Conservation (phyloP, 2,329 filamentous ascomycete genomes). For the Penicillium sclerotiorum region DNA sequence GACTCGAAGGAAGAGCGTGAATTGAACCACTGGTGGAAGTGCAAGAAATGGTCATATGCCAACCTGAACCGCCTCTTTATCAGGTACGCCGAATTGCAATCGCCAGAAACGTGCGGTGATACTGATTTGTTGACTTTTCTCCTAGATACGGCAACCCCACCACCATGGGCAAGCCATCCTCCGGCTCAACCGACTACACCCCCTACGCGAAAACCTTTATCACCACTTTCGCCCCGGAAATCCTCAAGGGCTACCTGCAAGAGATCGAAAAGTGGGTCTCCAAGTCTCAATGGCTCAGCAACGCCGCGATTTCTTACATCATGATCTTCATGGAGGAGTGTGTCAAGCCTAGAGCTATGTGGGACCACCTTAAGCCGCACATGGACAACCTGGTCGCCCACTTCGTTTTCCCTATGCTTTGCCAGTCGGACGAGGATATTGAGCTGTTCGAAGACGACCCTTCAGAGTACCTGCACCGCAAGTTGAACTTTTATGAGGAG, state of each 20-base stretch:
- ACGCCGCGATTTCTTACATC: slow-evolving; percentile 89
- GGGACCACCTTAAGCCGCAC: slow-evolving; percentile 90
- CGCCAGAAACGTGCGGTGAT: not conserved
- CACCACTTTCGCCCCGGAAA: slow-evolving; percentile 88
- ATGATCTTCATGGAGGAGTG: slow-evolving; percentile 96
- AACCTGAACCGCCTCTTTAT: slow-evolving; percentile 96
- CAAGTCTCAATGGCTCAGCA: slow-evolving; percentile 92
- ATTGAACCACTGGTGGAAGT: slow-evolving; percentile 98
- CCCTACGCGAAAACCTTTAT: slow-evolving; percentile 91
- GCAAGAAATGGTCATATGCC: slow-evolving; percentile 99
- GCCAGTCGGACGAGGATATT: slow-evolving; percentile 86
- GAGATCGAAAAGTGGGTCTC: slow-evolving; percentile 98
- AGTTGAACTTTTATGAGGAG: slow-evolving; percentile 97
- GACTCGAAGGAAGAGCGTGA: slow-evolving; percentile 85
- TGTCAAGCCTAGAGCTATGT: slow-evolving; percentile 96
- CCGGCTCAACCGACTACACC: slow-evolving; percentile 73
- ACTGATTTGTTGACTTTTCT: slow-evolving; percentile 8
- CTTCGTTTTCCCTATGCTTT: slow-evolving; percentile 92
- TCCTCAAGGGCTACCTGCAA: slow-evolving; percentile 88
- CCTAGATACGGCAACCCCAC: slow-evolving; percentile 84
- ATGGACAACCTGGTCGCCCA: slow-evolving; percentile 91
- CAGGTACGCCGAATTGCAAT: slow-evolving; percentile 57
- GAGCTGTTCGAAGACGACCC: slow-evolving; percentile 94
- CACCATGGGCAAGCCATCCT: slow-evolving; percentile 71
- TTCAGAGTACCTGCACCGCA: slow-evolving; percentile 94